phyloP scores from a whole-genome alignment of 225 moss, liverwort and hornwort species.

The Pseudisothecium myosuroides region DNA sequence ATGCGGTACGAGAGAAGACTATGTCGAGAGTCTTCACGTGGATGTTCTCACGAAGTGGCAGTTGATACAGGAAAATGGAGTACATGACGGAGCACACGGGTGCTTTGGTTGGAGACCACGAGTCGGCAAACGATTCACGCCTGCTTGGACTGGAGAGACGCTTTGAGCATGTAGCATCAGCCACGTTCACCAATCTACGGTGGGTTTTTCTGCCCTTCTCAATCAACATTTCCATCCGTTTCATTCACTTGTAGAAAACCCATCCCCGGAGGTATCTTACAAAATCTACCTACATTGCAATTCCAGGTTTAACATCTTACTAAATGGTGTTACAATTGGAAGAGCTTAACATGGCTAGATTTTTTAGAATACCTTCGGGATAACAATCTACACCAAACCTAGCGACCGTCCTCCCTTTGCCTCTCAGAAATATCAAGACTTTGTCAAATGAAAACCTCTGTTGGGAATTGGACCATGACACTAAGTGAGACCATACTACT shows the following conservation, averaged over 20 bases:
- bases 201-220: background rate
- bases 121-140: conserved; percentile 40
- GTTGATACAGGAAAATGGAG: conserved; percentile 58
- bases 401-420: background rate
- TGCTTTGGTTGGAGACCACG: conserved; percentile 18
- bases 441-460: background rate
- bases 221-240: background rate
- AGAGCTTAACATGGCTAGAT: background rate
- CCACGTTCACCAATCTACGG: conserved; percentile 91
- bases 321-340: background rate
- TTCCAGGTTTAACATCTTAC: background rate
- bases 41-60: background rate
- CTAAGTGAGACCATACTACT: background rate
- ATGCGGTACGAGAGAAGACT: background rate
- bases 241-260: background rate
- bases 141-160: conserved; percentile 70
- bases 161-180: conserved; percentile 87
- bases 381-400: background rate
- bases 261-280: background rate
- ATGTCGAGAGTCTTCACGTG: background rate
- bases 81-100: conserved; percentile 40
- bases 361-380: background rate
- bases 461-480: background rate
- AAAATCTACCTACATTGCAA: background rate
- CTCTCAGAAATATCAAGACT: background rate